Conservation (phyloP, 345 rosid species). For the Eucalyptus paniculata region DNA sequence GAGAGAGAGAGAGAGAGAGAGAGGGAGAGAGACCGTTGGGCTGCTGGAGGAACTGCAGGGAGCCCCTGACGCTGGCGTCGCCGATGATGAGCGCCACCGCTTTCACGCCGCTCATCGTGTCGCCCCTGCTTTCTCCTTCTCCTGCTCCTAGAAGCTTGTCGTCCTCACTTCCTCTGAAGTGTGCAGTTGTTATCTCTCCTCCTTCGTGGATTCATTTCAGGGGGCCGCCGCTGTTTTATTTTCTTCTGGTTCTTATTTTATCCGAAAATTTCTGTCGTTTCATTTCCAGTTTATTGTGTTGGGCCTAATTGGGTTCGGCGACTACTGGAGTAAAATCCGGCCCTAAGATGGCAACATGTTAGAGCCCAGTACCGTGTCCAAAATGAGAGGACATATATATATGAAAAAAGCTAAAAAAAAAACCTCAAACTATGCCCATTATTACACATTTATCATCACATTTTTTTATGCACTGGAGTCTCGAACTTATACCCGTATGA, state of each 20-base stretch:
- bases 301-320: not conserved
- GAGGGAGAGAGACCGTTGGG: constrained; percentile 36
- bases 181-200: not conserved
- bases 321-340: not conserved
- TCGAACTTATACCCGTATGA: accelerated
- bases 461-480: too few species aligned
- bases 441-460: not conserved
- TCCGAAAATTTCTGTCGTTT: not conserved
- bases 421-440: not conserved
- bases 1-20: not conserved
- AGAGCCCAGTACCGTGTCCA: not conserved
- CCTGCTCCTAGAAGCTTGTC: not conserved
- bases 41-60: constrained; percentile 46
- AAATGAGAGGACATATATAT: not conserved
- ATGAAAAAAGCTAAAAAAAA: too few species aligned
- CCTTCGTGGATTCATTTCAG: not conserved
- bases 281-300: not conserved
- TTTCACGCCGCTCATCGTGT: constrained; percentile 41
- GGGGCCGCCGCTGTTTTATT: not conserved
- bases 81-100: constrained; percentile 87
- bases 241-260: not conserved
- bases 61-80: constrained; percentile 46
- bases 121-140: not conserved
- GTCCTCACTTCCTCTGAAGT: not conserved
- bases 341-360: not conserved